Evolutionary conservation across 2,329 filamentous ascomycete genomes (phyloP).

Genomic region (Neofusicoccum parvum): DNA sequence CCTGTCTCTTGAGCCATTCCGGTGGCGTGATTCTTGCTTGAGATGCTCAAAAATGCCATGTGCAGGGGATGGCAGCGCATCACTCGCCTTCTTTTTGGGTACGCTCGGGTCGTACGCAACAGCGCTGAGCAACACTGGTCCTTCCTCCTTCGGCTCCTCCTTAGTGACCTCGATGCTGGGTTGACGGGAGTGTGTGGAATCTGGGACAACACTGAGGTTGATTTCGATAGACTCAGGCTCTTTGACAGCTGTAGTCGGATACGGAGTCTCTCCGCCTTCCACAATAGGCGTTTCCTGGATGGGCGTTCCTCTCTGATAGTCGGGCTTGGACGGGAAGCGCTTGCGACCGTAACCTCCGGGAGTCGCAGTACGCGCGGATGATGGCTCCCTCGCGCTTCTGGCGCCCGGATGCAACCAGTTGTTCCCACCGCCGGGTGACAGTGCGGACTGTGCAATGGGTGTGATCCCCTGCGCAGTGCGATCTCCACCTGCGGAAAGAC

Average conservation of each 20-base stretch:
- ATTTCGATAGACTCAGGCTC: conserved; percentile 13
- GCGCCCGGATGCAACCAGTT: conserved; percentile 40
- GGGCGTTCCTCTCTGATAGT: conserved; percentile 33
- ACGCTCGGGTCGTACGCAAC: conserved; percentile 37
- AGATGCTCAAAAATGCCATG: conserved; percentile 64
- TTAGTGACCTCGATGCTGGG: conserved; percentile 10
- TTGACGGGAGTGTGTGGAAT: conserved; percentile 1
- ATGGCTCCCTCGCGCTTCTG: conserved; percentile 45
- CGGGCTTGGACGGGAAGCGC: conserved; percentile 57
- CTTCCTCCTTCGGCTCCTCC: conserved; percentile 45
- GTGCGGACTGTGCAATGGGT: conserved; percentile 71
- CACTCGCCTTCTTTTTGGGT: conserved; percentile 39
- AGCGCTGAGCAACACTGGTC: conserved; percentile 46
- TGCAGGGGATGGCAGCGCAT: conserved; percentile 68
- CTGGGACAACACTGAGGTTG: neutral
- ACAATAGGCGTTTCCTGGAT: conserved; percentile 15
- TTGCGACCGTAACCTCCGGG: conserved; percentile 69
- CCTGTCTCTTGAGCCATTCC: conserved; percentile 74
- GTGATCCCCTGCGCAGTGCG: conserved; percentile 79
- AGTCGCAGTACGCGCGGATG: conserved; percentile 54
- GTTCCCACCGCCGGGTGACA: conserved; percentile 64
- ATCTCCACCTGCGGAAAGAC: conserved; percentile 66
- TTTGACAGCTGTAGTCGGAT: conserved; percentile 24
- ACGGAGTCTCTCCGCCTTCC: neutral
- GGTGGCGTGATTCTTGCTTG: conserved; percentile 61